phyloP scores from a whole-genome alignment of 805 yeast genomes.

The Priceomyces medius region DNA sequence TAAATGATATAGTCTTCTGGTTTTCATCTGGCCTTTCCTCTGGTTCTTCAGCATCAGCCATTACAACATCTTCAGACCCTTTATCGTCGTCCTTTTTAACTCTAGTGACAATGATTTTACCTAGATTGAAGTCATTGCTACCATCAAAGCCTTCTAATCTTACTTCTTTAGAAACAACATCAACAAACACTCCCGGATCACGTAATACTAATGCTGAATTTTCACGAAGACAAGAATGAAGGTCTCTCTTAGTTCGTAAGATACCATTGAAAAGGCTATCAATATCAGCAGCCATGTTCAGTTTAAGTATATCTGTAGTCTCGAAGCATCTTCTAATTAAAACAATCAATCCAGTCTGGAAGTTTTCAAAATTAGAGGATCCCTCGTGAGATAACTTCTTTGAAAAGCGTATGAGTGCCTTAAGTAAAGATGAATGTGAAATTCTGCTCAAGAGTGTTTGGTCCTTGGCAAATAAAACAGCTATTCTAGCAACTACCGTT shows the following conservation, averaged over 20 bases:
- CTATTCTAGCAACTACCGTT: constrained; percentile 50
- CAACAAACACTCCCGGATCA: constrained; percentile 49
- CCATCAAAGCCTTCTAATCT: constrained; percentile 47
- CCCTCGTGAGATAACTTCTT: constrained; percentile 22
- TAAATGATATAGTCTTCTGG: neutral
- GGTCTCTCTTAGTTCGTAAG: constrained; percentile 37
- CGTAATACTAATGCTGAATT: constrained; percentile 47
- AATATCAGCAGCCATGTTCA: constrained; percentile 52
- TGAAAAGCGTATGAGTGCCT: constrained; percentile 46
- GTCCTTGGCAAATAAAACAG: constrained; percentile 53
- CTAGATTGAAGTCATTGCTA: constrained; percentile 14
- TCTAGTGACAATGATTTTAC: constrained; percentile 20
- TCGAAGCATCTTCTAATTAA: constrained; percentile 73
- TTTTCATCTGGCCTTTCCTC: neutral
- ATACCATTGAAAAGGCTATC: constrained; percentile 38
- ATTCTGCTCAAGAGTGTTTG: constrained; percentile 41
- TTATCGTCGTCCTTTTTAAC: constrained; percentile 12
- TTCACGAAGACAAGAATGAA: constrained; percentile 49
- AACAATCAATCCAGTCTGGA: constrained; percentile 30
- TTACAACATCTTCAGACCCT: constrained; percentile 27
- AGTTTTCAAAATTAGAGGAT: constrained; percentile 10
- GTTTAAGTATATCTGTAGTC: constrained; percentile 47
- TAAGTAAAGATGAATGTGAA: constrained; percentile 46
- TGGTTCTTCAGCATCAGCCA: constrained; percentile 21
- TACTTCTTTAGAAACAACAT: constrained; percentile 40